A percentile compares a stretch with the other conserved stretches of the same genome.
Conservation (phyloP, 2,329 filamentous ascomycete species). For the Periconia digitata region DNA sequence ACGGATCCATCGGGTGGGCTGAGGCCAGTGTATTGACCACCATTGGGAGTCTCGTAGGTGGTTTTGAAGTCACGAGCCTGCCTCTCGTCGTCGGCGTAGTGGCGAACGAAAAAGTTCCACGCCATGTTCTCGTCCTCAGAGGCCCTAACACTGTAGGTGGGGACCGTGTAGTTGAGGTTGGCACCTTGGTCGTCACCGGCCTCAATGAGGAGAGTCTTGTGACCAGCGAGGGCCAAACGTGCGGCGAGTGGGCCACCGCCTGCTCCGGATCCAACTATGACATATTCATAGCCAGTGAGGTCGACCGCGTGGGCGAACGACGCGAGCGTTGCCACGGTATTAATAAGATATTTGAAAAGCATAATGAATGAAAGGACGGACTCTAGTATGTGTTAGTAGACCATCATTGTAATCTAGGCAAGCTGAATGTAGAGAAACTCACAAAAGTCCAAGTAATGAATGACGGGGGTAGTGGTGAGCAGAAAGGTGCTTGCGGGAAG, state of each 20-base stretch:
- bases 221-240: conserved; percentile 61
- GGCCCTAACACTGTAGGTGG: conserved; percentile 55
- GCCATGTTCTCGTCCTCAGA: conserved; percentile 59
- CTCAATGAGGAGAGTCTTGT: conserved; percentile 63
- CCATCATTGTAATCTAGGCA: background rate
- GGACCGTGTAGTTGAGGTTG: conserved; percentile 55
- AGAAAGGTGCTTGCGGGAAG: background rate
- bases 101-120: conserved; percentile 67
- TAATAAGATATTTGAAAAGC: background rate
- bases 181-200: conserved; percentile 61
- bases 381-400: background rate
- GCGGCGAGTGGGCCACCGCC: conserved; percentile 46
- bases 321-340: background rate
- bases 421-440: background rate
- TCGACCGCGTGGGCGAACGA: conserved; percentile 21
- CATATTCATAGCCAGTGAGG: conserved; percentile 58
- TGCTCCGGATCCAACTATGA: conserved; percentile 59
- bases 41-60: conserved; percentile 51
- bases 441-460: background rate
- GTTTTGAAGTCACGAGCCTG: conserved; percentile 62
- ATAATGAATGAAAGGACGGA: background rate
- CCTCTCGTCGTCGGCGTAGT: conserved; percentile 58
- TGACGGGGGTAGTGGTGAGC: background rate
- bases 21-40: conserved; percentile 50
- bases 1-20: conserved; percentile 56